Percentiles rank a stretch among this genome's conserved stretches.
Conservation (phyloP, 306 rosid genomes). For the Adenanthera pavonina region DNA sequence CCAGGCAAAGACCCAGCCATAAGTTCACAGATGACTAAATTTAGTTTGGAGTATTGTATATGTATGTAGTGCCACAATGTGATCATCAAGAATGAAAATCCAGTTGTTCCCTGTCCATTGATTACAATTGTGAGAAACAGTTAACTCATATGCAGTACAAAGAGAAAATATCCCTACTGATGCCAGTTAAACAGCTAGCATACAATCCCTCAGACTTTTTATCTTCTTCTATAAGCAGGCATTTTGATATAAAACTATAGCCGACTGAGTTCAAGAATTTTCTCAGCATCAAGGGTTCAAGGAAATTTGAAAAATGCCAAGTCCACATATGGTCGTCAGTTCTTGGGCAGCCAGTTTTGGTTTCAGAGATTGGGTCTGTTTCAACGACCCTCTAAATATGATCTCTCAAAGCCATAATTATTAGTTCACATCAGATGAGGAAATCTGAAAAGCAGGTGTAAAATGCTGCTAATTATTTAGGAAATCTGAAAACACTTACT, state of each 20-base stretch:
- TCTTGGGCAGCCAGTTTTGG: neutral
- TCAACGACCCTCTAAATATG: neutral
- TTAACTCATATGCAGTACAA: neutral
- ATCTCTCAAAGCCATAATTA: constrained; percentile 11
- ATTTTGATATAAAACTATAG: neutral
- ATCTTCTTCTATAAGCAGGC: constrained; percentile 3
- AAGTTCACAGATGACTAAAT: constrained; percentile 31
- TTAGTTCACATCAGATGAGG: neutral
- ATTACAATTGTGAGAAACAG: constrained; percentile 42
- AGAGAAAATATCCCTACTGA: neutral
- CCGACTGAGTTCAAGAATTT: neutral
- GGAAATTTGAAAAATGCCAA: neutral
- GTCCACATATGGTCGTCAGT: neutral
- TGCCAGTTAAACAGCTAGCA: neutral
- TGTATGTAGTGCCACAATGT: constrained; percentile 9
- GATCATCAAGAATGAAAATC: constrained; percentile 24
- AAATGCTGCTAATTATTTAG: neutral
- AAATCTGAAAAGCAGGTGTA: neutral
- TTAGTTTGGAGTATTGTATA: constrained; percentile 23
- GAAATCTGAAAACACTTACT: neutral
- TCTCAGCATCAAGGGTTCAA: neutral
- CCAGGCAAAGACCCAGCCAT: constrained; percentile 58
- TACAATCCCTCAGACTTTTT: neutral
- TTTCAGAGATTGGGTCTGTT: neutral
- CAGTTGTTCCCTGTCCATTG: constrained; percentile 41